Evolutionary conservation across 108 stramenopile genomes (phyloP), one percentile per base, ranked within the genome.

Genomic region (Craspedostauros australis): DNA sequence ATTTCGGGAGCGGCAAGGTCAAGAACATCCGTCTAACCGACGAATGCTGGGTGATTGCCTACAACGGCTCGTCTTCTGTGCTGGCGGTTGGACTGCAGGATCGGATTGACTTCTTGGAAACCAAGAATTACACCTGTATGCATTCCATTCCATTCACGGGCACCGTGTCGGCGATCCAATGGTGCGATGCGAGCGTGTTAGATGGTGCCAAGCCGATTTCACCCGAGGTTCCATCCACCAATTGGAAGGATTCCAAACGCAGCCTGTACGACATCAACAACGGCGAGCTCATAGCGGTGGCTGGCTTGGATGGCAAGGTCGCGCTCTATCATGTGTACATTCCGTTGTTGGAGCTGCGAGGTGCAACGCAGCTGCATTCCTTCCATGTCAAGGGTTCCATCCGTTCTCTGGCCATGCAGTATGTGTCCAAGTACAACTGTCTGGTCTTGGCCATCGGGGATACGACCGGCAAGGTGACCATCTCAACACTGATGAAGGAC

Each of bases 21-120:
- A 21, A 37, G 19, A 38, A 59, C 1, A 36, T 67, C 20, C 15
- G 23, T 8, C 21, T 50, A 1, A 22, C 12, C 6, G 29, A 14
- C 1, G 50, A 50, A 19, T 59, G 58, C 46, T 67, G 55, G 55
- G 31, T 44, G 9, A 62, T 70, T 36, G 45, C 33, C 3, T 70
- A 39, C 44, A 41, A 34, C 15, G n/a, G 14, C 22, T n/a, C 25
- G 15, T 29, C 54, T n/a, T 3, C 41, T 5, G 20, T 70, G 5
- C 43, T 70, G 46, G 68, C 68, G 0, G 39, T 56, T 18, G 68
- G 60, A 24, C 14, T 48, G 9, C 33, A 29, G 0, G 34, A 62
- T 36, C 46, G 55, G 20, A 34, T 70, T 5, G 54, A 56, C 11
- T 27, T 70, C 20, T 57, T 49, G 22, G 68, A 70, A 41, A 62